Evolutionary conservation across 768 basidiomycete genomes (phyloP), one percentile per base, ranked within the genome.

Genomic region (Suillus spraguei): DNA sequence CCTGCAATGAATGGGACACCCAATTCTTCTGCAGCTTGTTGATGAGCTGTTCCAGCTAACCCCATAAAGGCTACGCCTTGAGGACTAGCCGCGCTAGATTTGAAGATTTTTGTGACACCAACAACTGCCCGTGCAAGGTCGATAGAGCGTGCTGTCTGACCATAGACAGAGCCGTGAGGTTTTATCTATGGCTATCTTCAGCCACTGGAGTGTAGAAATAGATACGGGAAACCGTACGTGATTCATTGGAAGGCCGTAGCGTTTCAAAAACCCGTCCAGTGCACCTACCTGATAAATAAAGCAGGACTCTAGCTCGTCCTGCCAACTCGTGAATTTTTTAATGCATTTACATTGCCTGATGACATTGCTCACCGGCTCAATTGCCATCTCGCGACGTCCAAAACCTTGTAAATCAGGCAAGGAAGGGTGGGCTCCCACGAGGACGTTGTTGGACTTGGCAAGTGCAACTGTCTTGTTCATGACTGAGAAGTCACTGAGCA

Each of bases 261-360:
- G 70, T 50, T 81, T 83, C 60, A 90, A 74, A 72, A 90, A 89
- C 0, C 85, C 87, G 5, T 71, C 74, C 8, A 90, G 73, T 0
- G 88, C 87, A n/a, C 87, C 88, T 36, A 88, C 83, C 77, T 90
- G 89, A 68, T 88, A 89, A 5, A 85, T 78, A 64, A 89, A 84
- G 69, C 84, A 85, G 32, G 82, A 78, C 8, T 74, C 76, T 39
- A 89, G 79, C 64, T 87, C 86, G 3, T 84, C 82, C 84, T 88
- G 59, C 2, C 28, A 56, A 20, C 56, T 28, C 20, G 42, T 41
- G n/a, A 36, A 60, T 33, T 5, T 39, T 58, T 22, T 1, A 17
- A 28, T 39, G 38, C 17, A 39, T 28, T 5, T 16, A 58, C 22
- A 14, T 20, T 14, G 17, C 24, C 24, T 10, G 16, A 58, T 35